Evolutionary conservation across 192 early-diverging fungal genomes (phyloP).

Genomic region (Coemansia sp.): DNA sequence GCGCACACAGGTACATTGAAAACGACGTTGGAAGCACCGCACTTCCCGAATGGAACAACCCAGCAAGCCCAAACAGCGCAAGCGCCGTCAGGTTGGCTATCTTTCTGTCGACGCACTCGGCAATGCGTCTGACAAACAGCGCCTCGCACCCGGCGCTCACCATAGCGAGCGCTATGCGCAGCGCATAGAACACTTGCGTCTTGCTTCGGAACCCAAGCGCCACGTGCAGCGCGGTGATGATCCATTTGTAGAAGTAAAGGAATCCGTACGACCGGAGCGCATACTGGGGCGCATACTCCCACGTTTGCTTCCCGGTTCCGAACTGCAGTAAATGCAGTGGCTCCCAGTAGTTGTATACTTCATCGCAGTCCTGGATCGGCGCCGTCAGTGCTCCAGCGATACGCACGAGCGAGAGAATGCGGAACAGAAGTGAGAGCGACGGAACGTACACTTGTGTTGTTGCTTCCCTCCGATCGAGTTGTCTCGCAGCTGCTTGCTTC

Average conservation of each 20-base stretch:
- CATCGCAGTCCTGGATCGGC: conserved; percentile 55
- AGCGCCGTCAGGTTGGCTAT: conserved; percentile 69
- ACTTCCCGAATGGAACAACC: conserved; percentile 81
- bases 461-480: not conserved
- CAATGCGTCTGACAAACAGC: conserved; percentile 65
- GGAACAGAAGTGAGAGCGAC: conserved; percentile 22
- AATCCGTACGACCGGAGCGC: conserved; percentile 88
- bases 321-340: conserved; percentile 84
- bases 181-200: conserved; percentile 70
- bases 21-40: conserved; percentile 90
- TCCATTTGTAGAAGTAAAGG: conserved; percentile 59
- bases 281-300: conserved; percentile 93
- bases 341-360: conserved; percentile 98
- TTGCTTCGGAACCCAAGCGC: conserved; percentile 35
- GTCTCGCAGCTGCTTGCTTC: not conserved
- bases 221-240: conserved; percentile 52
- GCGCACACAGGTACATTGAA: conserved; percentile 81
- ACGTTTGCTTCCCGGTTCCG: conserved; percentile 87
- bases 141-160: conserved; percentile 69
- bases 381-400: conserved; percentile 28
- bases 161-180: conserved; percentile 65
- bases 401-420: conserved; percentile 26
- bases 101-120: conserved; percentile 59
- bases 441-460: conserved; percentile 16
- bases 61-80: conserved; percentile 68